These are phyloP conservation scores for Myxozyma nipponensis DNA, from an alignment of 805 yeast genomes.

Conservation along the genomic window DNA sequence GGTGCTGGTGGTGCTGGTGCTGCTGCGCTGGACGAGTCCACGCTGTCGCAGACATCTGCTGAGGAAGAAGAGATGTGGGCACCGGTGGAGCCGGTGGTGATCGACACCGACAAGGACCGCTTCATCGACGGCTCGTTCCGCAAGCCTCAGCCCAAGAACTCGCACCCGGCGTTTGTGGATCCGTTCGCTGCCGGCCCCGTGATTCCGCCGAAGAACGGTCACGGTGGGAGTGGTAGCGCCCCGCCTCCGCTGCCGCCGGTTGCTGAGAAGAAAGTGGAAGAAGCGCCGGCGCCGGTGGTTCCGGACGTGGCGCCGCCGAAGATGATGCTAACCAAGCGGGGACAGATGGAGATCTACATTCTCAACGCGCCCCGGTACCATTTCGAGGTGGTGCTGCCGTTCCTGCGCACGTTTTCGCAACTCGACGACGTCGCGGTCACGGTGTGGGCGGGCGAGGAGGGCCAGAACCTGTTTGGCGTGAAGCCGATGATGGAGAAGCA, in stretches of 20 bases:
- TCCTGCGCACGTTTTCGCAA: slow-evolving; percentile 11
- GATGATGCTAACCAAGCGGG: neutral
- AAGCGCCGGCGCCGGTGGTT: neutral
- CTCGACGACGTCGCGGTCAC: slow-evolving; percentile 16
- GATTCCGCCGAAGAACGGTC: neutral
- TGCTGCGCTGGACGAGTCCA: neutral
- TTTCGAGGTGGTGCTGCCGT: slow-evolving; percentile 25
- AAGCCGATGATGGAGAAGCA: slow-evolving; percentile 11
- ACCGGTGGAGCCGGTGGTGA: neutral
- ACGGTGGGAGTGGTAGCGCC: neutral
- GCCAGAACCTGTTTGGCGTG: slow-evolving; percentile 2
- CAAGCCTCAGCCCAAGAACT: neutral
- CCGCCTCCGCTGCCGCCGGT: neutral
- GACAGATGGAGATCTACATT: slow-evolving; percentile 6
- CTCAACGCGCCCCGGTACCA: slow-evolving; percentile 24
- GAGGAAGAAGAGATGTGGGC: neutral
- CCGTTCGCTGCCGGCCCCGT: neutral
- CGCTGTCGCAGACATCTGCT: neutral
- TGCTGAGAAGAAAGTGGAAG: neutral
- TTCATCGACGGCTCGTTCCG: neutral
- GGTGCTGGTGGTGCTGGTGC: neutral
- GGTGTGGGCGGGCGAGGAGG: slow-evolving; percentile 8
- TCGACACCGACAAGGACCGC: neutral
- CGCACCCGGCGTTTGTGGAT: neutral
- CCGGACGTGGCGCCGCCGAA: neutral